Base-by-base conservation (phyloP, 805 yeast genomes). In the Kluyveromyces lactis region DNA sequence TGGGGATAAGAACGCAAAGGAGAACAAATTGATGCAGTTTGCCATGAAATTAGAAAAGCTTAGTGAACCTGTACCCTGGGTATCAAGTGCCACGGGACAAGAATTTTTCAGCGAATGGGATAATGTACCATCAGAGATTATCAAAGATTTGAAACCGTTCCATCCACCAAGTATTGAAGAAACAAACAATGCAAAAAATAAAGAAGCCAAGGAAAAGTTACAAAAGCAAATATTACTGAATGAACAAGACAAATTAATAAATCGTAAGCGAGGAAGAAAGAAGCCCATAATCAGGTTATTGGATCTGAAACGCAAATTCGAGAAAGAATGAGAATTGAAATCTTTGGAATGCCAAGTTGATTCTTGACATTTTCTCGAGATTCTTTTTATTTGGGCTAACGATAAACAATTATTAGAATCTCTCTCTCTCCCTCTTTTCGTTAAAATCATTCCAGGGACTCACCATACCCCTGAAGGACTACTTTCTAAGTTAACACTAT, bases 51-150 rank as follows among this genome's bases (percentile, higher is more conserved):
- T 50, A 40, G 58, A 55, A 34, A 53, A 52, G 27, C 46, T 40
- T 15, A 48, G 44, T 37, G 57, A 48, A 42, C 57, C 47, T 37
- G 51, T 61, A 1, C 54, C 59, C 6, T 63, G 67, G 67, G 49
- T 52, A 16, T 52, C 54, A 38, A 60, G 67, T 10, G 65, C 67
- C 1, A 53, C 65, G 1, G 67, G 67, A 0, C 37, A 56, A 10
- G 65, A 63, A 40, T 47, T 45, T n/a, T 63, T 55, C 38, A 48
- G 49, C 7, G 64, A 58, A 36, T 60, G 63, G 63, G 62, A 58
- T 27, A 46, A 48, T 23, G 38, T 59, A 12, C 67, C 66, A 24
- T 49, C 53, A 38, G 58, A 58, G 7, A 49, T 58, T 7, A 47
- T 52, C 4, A 50, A 48, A 27, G 50, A 49, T 15, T 42, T 64